Evolutionary conservation across 192 early-diverging fungal genomes (phyloP).

Genomic region (Mortierella antarctica): DNA sequence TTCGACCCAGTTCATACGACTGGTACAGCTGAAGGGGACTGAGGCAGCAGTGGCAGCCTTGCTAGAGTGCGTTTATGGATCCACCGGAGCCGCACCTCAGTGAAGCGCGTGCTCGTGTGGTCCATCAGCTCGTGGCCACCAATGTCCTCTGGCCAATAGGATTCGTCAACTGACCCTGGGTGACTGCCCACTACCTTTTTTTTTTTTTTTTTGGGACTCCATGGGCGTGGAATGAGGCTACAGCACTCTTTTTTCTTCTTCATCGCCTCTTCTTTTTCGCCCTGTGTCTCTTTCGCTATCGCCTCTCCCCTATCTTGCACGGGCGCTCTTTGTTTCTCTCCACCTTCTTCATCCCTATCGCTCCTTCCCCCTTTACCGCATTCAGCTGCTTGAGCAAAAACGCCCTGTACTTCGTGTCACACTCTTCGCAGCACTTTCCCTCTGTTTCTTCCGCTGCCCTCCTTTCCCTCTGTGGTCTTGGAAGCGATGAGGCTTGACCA

Average conservation of each 20-base stretch:
- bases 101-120: not conserved
- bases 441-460: not conserved
- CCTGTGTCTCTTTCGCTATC: not conserved
- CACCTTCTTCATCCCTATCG: not conserved
- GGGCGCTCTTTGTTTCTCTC: not conserved
- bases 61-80: conserved; percentile 37
- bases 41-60: conserved; percentile 31
- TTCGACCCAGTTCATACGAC: conserved; percentile 35
- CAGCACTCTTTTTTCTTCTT: not conserved
- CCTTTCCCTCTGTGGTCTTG: not conserved
- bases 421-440: not conserved
- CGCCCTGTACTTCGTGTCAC: not conserved
- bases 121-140: not conserved
- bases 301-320: too few relatives aligned
- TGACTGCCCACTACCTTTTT: not conserved
- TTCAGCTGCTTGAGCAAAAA: not conserved
- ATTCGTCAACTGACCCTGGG: not conserved
- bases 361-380: not conserved
- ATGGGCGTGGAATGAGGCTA: not conserved
- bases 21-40: conserved; percentile 37
- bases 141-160: not conserved
- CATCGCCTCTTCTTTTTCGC: conserved; percentile 2
- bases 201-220: not conserved
- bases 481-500: not conserved
- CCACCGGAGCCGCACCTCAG: not conserved